Conservation (phyloP, 2,329 filamentous ascomycete genomes). For the Trichophyton equinum region DNA sequence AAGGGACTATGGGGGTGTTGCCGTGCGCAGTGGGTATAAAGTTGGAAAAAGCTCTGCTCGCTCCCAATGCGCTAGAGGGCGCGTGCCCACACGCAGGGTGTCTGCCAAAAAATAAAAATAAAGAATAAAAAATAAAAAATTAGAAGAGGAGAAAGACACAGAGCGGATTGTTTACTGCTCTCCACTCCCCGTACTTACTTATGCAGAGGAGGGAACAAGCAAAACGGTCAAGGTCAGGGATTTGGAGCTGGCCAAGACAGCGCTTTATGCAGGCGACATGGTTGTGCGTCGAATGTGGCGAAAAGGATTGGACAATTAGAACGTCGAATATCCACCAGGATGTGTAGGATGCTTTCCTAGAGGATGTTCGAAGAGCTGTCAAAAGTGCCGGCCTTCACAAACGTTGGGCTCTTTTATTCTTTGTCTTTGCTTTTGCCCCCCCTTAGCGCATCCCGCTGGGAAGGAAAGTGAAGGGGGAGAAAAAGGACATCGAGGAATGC, state of each 20-base stretch:
- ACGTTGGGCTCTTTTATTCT: not conserved
- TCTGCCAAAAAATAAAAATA: not conserved
- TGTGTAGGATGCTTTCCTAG: constrained; percentile 1
- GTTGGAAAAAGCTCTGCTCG: not conserved
- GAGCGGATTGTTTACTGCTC: constrained; percentile 1
- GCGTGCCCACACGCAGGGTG: not conserved
- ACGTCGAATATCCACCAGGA: not conserved
- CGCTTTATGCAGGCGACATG: not conserved
- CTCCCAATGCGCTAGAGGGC: constrained; percentile 1
- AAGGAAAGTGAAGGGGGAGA: not conserved
- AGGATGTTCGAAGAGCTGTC: constrained; percentile 4
- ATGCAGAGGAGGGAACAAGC: not conserved
- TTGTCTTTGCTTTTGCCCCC: not conserved
- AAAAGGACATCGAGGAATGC: not conserved
- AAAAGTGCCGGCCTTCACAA: not conserved
- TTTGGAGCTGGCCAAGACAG: not conserved
- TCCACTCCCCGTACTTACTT: not conserved
- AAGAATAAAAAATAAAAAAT: not conserved
- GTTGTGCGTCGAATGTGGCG: not conserved
- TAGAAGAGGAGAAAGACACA: not conserved
- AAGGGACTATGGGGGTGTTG: not conserved
- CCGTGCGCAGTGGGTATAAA: not conserved
- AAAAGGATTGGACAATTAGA: not conserved
- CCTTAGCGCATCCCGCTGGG: not conserved
- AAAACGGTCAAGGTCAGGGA: not conserved